phyloP scores from a whole-genome alignment of 2,329 filamentous ascomycete species.

The Colletotrichum musicola region DNA sequence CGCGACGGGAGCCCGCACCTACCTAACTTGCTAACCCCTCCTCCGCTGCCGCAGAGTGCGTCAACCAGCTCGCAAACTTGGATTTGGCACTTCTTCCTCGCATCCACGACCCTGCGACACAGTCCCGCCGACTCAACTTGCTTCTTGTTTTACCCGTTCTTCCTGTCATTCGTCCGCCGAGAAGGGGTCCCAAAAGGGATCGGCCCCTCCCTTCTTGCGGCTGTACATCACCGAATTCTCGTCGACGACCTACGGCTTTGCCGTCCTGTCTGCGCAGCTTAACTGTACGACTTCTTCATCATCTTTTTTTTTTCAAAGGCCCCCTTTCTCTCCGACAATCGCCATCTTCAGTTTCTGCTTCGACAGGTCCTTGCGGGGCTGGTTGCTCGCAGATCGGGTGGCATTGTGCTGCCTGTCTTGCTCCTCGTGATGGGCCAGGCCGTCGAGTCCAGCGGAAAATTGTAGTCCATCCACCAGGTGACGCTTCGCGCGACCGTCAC shows the following conservation, averaged over 20 bases:
- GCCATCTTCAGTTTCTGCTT: background rate
- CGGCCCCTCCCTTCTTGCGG: background rate
- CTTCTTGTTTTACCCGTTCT: background rate
- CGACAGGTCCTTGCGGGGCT: background rate
- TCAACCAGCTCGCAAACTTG: constrained; percentile 27
- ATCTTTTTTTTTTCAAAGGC: background rate
- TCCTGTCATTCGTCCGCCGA: constrained; percentile 4
- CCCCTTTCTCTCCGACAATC: constrained; percentile 1
- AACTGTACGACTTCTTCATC: too few relatives aligned
- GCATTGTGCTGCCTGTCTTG: constrained; percentile 25
- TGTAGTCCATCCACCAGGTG: background rate
- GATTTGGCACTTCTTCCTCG: constrained; percentile 14
- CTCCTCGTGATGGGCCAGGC: constrained; percentile 28
- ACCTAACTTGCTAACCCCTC: background rate
- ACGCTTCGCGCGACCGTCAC: too few relatives aligned
- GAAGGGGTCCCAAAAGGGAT: background rate
- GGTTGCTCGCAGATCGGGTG: constrained; percentile 10
- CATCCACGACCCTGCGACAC: constrained; percentile 14
- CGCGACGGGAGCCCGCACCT: constrained; percentile 35
- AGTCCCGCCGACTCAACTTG: constrained; percentile 2
- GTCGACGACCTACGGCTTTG: background rate
- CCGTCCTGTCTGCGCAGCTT: too few relatives aligned
- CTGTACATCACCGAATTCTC: too few relatives aligned
- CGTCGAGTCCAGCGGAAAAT: constrained; percentile 12
- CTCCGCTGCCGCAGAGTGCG: background rate